Evolutionary conservation across 2,329 filamentous ascomycete species (phyloP).

Genomic region (Akanthomyces uredinophilus): DNA sequence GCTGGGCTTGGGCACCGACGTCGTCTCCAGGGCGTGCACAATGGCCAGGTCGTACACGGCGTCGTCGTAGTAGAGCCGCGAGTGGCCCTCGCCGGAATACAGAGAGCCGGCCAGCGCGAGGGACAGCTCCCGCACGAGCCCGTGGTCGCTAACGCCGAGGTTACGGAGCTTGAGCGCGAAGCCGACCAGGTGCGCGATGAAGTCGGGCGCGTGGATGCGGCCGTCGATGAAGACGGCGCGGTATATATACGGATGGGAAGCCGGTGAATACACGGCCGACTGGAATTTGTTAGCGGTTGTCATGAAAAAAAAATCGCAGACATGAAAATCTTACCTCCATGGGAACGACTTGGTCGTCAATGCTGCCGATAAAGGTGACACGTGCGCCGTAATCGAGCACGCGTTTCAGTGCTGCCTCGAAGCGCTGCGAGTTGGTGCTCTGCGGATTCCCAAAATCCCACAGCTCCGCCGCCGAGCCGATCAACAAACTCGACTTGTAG

Average conservation of each 20-base stretch:
- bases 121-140: conserved; percentile 84
- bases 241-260: conserved; percentile 88
- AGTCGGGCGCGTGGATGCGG: conserved; percentile 85
- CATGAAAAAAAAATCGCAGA: not conserved
- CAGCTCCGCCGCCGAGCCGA: conserved; percentile 85
- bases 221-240: conserved; percentile 95
- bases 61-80: conserved; percentile 83
- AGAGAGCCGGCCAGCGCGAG: conserved; percentile 83
- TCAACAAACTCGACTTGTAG: conserved; percentile 83
- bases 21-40: conserved; percentile 67
- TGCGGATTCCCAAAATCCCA: conserved; percentile 87
- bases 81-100: conserved; percentile 90
- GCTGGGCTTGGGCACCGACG: conserved; percentile 21
- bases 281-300: conserved; percentile 24
- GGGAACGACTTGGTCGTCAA: conserved; percentile 94
- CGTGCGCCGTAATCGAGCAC: conserved; percentile 75
- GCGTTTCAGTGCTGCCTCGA: conserved; percentile 68
- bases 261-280: conserved; percentile 82
- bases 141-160: conserved; percentile 86
- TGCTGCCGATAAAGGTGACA: conserved; percentile 85
- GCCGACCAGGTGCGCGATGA: conserved; percentile 86
- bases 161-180: conserved; percentile 94
- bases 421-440: conserved; percentile 76
- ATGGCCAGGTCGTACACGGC: conserved; percentile 78
- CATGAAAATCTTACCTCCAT: conserved; percentile 60